Evolutionary conservation across 768 basidiomycete genomes (phyloP).

Genomic region (Leccinum rimulosum): DNA sequence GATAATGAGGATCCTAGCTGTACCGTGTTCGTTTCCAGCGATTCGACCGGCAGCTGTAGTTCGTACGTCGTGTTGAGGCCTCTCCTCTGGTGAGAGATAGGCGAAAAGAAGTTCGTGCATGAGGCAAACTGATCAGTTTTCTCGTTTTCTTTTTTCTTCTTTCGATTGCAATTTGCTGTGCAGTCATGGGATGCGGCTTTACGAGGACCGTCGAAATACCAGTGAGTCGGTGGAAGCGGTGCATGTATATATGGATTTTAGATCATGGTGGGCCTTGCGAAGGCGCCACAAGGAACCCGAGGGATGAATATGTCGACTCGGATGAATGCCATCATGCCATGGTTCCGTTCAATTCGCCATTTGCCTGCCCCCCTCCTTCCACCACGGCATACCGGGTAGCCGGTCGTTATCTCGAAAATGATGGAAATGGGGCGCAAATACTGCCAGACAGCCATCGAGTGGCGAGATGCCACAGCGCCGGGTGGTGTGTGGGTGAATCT

Average conservation of each 20-base stretch:
- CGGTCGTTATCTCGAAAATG: constrained; percentile 2
- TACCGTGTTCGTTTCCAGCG: not conserved
- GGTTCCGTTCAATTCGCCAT: not conserved
- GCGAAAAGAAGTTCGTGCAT: not conserved
- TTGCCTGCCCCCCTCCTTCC: not conserved
- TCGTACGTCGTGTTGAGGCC: not conserved
- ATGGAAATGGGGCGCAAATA: not conserved
- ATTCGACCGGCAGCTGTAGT: not conserved
- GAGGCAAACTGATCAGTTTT: not conserved
- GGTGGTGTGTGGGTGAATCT: not conserved
- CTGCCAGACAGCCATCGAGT: not conserved
- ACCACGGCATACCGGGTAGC: not conserved
- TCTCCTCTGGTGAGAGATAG: not conserved
- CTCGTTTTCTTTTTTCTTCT: not conserved
- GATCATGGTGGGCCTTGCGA: not conserved
- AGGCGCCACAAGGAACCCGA: not conserved
- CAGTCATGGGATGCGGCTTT: not conserved
- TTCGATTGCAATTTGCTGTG: not conserved
- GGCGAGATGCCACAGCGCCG: not conserved
- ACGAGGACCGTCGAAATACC: not conserved
- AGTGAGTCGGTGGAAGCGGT: not conserved
- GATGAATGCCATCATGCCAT: not conserved
- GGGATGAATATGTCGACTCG: not conserved
- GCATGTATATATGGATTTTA: not conserved
- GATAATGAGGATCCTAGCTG: not conserved